Evolutionary conservation across 2,329 filamentous ascomycete genomes (phyloP), one percentile per base, ranked within the genome.

Genomic region (Curvularia verruculosa): DNA sequence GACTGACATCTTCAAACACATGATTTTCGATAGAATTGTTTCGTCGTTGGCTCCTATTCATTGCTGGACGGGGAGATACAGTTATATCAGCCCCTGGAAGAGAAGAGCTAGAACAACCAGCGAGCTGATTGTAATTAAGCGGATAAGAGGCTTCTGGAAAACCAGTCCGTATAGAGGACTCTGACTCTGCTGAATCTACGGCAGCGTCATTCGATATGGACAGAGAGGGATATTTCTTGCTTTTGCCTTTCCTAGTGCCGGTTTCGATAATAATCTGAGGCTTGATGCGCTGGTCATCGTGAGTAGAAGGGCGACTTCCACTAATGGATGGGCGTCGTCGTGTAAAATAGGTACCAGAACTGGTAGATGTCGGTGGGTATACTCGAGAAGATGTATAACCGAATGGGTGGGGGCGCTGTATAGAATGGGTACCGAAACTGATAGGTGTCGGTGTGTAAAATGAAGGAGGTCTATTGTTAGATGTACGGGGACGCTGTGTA

Each of bases 81-180:
- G 67, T 60, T 7, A 64, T 63, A 1, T 54, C 58, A 18, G 64
- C 65, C 47, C 62, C 66, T 19, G 59, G 58, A 47, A 64, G 56
- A 10, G 67, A 68, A 6, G 67, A 69, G n/a, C 49, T 44, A 21
- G 65, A 60, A 10, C 53, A 59, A 49, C 63, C 58, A 15, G 61
- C 58, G 37, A 62, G 60, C 9, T 66, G 63, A 3, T 65, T 56
- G 41, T 70, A 71, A 52, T 71, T 68, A 29, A 65, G 31, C 7
- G 66, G 63, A 46, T 57, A 59, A 1, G 58, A 29, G 9, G 66
- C 60, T 10, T 76, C 73, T n/a, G 71, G 69, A 13, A 66, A 71
- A 3, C 73, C 73, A 24, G 73, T 76, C 6, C 68, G 66, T 12
- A 74, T 49, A 5, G 72, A 74, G 13, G 64, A 67, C 39, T 75